Evolutionary conservation across 768 basidiomycete genomes (phyloP), one percentile per base, ranked within the genome.

Genomic region (Porphyrellus cyaneotinctus): DNA sequence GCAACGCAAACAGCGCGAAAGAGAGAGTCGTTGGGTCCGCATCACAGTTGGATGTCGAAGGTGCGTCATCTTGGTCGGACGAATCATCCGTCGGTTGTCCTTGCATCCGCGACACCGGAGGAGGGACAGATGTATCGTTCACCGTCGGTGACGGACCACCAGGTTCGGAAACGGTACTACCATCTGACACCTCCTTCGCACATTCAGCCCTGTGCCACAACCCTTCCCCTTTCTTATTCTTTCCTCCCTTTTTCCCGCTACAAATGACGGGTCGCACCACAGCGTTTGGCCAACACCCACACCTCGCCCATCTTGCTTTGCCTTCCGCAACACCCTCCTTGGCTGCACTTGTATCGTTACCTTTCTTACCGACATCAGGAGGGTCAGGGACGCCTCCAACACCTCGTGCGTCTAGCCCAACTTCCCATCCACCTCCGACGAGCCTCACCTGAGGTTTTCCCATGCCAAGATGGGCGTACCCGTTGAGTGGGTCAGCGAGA

Each of bases 401-500:
- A 15, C 80, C 74, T n/a, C 94, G 70, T 3, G 88, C 78, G 58
- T 98, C 94, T 24, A 98, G 73, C 1, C 88, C 86, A 6, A 95
- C 63, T 54, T 84, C 85, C 45, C 93, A 74, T 0, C 91, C 91
- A 0, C 83, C 83, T 0, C 86, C 88, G 2, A 97, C 65, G 14
- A 88, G 75, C 54, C 91, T 87, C 0, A 95, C 92, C 57, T 82
- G 84, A 0, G 87, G 87, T 63, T 92, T 93, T 30, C 91, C 88
- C 71, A 87, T 80, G 11, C 93, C 92, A 17, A 85, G 75, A 55
- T 85, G 82, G 0, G 85, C 82, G 61, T 95, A 97, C n/a, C 85
- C 87, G 62, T 94, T 95, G 57, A 91, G 78, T 0, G 91, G 87
- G 61, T 94, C 88, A 4, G 75, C 65, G 26, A 91, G 77, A 68